Conservation (phyloP, 2,329 filamentous ascomycete species). For the Dactylellina cionopaga region DNA sequence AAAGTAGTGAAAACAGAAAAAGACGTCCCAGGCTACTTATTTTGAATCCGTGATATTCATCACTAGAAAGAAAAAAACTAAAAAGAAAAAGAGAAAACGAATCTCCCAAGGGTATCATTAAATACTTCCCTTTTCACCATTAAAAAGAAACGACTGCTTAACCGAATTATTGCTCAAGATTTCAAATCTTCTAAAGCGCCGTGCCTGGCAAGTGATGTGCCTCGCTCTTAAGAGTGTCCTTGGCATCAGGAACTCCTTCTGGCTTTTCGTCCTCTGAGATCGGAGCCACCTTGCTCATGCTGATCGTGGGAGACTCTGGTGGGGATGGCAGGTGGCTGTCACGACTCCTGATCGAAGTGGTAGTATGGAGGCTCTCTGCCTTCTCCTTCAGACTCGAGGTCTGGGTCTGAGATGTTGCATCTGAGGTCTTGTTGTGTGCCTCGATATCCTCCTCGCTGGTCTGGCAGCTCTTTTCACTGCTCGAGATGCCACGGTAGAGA, state of each 20-base stretch:
- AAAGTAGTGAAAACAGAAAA: too few species aligned
- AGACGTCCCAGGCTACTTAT: too few species aligned
- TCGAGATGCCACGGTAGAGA: constrained; percentile 36
- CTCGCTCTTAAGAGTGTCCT: constrained; percentile 12
- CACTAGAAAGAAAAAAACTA: constrained; percentile 9
- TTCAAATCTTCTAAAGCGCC: too few species aligned
- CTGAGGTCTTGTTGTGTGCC: constrained; percentile 19
- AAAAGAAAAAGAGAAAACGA: background rate
- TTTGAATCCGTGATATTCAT: too few species aligned
- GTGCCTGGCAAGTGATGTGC: constrained; percentile 23
- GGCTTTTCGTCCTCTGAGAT: constrained; percentile 29
- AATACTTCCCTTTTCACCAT: constrained; percentile 9
- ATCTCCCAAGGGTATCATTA: constrained; percentile 30
- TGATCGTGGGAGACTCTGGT: constrained; percentile 34
- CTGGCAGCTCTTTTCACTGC: constrained; percentile 42
- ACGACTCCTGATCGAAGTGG: constrained; percentile 37
- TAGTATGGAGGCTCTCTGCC: constrained; percentile 39
- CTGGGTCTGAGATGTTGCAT: constrained; percentile 32
- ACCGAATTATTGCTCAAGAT: too few species aligned
- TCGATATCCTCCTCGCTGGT: constrained; percentile 41
- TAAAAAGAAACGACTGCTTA: constrained; percentile 33
- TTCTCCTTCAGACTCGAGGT: constrained; percentile 22
- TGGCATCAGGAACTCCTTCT: constrained; percentile 18
- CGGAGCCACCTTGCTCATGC: constrained; percentile 26
- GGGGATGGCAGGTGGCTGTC: constrained; percentile 49